Conservation (phyloP, 805 yeast species). For the Grigorovia jiainica region DNA sequence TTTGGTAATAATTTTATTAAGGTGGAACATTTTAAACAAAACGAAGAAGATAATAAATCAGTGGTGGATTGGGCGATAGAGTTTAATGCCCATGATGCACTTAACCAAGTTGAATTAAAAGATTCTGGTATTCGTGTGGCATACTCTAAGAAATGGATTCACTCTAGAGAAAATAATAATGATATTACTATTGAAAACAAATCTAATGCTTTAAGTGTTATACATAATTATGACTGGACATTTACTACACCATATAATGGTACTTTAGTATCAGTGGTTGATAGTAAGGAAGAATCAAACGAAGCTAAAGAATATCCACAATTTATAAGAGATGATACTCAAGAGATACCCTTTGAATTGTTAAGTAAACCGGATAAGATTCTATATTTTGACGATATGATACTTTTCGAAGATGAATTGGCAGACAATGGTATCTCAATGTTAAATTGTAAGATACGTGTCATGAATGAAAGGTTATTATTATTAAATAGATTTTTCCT, state of each 20-base stretch:
- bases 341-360: constrained; percentile 57
- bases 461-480: constrained; percentile 74
- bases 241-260: constrained; percentile 78
- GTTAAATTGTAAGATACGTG: constrained; percentile 70
- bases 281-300: too few relatives aligned
- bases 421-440: constrained; percentile 93
- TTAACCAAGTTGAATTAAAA: constrained; percentile 41
- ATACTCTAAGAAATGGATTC: constrained; percentile 78
- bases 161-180: constrained; percentile 29
- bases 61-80: constrained; percentile 36
- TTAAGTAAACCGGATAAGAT: constrained; percentile 75
- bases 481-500: constrained; percentile 69
- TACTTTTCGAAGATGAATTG: constrained; percentile 86
- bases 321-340: constrained; percentile 24
- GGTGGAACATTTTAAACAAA: constrained; percentile 34
- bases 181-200: constrained; percentile 19
- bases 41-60: too few relatives aligned
- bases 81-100: constrained; percentile 68
- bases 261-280: constrained; percentile 24
- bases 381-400: constrained; percentile 78
- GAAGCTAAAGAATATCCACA: constrained; percentile 6
- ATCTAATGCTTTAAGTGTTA: constrained; percentile 44
- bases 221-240: constrained; percentile 94
- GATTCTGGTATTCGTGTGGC: constrained; percentile 64
- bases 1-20: constrained; percentile 74